These are phyloP conservation scores for Chlorella sp. DNA, from an alignment of 139 green algal genomes.

Conservation along the genomic window DNA sequence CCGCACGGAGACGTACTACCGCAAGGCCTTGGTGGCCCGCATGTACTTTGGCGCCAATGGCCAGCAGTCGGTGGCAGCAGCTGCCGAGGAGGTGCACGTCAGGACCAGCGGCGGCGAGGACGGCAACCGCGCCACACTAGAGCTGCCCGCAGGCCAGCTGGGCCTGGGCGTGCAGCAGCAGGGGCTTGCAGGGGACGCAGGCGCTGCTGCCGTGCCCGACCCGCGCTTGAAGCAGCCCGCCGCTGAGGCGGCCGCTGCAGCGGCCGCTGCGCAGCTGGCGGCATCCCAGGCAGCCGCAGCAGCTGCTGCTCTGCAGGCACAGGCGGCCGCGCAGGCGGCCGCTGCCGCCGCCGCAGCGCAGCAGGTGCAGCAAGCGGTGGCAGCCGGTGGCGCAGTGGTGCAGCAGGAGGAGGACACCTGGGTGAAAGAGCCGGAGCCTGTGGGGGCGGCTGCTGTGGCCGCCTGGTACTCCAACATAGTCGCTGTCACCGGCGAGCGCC, in stretches of 20 bases:
- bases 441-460: not conserved
- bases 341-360: not conserved
- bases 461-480: constrained; percentile 36
- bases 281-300: not conserved
- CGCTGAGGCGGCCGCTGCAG: too few species aligned
- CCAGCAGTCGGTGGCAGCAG: constrained; percentile 15
- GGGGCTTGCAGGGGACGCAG: too few species aligned
- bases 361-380: not conserved
- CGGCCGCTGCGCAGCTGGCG: too few species aligned
- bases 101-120: not conserved
- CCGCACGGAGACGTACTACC: constrained; percentile 44
- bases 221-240: too few species aligned
- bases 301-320: not conserved
- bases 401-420: not conserved
- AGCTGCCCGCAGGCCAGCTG: too few species aligned
- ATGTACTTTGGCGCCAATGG: constrained; percentile 25
- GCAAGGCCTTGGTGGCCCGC: constrained; percentile 35
- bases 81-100: constrained; percentile 8
- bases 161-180: too few species aligned
- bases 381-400: not conserved
- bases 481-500: not conserved
- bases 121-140: too few species aligned
- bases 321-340: not conserved
- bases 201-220: too few species aligned
- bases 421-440: not conserved